Evolutionary conservation across 306 rosid genomes (phyloP).

Genomic region (Inga oerstediana): DNA sequence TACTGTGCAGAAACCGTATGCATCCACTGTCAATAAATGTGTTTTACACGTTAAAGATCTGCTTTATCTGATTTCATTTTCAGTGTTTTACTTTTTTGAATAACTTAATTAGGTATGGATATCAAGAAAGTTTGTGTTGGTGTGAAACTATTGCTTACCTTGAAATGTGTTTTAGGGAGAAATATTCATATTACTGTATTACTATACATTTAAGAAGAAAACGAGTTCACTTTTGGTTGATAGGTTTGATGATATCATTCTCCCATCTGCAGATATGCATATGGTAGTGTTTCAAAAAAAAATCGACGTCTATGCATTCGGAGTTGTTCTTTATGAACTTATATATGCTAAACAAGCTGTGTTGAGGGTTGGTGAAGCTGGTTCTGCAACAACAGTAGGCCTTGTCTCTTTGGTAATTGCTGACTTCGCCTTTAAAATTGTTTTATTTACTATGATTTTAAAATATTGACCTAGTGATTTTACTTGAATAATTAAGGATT

Average conservation of each 20-base stretch:
- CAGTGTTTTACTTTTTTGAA: neutral
- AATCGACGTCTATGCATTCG: slow-evolving; percentile 58
- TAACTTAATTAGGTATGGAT: neutral
- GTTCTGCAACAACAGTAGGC: slow-evolving; percentile 46
- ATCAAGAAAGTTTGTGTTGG: neutral
- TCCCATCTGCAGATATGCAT: slow-evolving; percentile 37
- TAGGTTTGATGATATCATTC: neutral
- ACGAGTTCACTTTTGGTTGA: neutral
- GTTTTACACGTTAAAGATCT: no score
- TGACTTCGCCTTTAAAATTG: slow-evolving; percentile 6
- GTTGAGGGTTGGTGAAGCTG: slow-evolving; percentile 31
- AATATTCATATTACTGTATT: neutral
- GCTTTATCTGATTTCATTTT: neutral
- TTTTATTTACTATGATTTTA: neutral
- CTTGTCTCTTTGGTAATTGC: slow-evolving; percentile 57
- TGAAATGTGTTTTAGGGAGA: neutral
- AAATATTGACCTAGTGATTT: neutral
- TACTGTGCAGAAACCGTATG: neutral
- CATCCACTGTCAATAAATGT: neutral
- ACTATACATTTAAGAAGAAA: neutral
- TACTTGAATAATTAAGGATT: neutral
- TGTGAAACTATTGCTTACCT: neutral
- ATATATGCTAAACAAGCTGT: slow-evolving; percentile 74
- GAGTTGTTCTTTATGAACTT: slow-evolving; percentile 45
- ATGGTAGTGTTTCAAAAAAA: slow-evolving; percentile 59